Evolutionary conservation across 805 yeast species (phyloP).

Genomic region (Wickerhamomyces strasburgensis): DNA sequence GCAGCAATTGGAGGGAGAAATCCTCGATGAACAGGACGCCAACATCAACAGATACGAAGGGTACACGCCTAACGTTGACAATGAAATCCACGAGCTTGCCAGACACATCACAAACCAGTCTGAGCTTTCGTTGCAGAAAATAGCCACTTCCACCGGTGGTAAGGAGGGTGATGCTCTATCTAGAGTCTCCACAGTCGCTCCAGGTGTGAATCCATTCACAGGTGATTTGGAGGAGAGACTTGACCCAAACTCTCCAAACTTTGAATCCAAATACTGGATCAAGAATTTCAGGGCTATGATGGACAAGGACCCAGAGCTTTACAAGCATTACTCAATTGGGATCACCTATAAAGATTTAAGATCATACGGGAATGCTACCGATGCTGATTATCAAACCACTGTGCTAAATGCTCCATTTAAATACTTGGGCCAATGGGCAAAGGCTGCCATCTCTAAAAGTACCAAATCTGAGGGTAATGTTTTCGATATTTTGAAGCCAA

Average conservation of each 20-base stretch:
- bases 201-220: slow-evolving; percentile 35
- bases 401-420: slow-evolving; percentile 39
- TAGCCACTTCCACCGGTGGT: slow-evolving; percentile 8
- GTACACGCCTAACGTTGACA: neutral
- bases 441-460: slow-evolving; percentile 15
- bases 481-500: slow-evolving; percentile 44
- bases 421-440: slow-evolving; percentile 12
- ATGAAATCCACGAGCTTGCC: slow-evolving; percentile 4
- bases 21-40: slow-evolving; percentile 4
- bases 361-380: slow-evolving; percentile 56
- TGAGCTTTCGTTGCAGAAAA: slow-evolving; percentile 2
- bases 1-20: too few species aligned
- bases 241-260: slow-evolving; percentile 54
- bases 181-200: slow-evolving; percentile 26
- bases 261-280: slow-evolving; percentile 60
- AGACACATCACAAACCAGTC: slow-evolving; percentile 29
- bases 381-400: slow-evolving; percentile 63
- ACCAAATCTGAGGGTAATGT: slow-evolving; percentile 23
- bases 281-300: slow-evolving; percentile 48
- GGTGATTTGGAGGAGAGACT: slow-evolving; percentile 37
- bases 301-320: slow-evolving; percentile 55
- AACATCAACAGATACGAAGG: slow-evolving; percentile 4
- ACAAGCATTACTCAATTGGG: slow-evolving; percentile 52
- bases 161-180: slow-evolving; percentile 10
- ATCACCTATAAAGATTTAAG: slow-evolving; percentile 53